These are phyloP conservation scores for Acephala macrosclerotiorum DNA, from an alignment of 2,329 filamentous ascomycete species.

Conservation along the genomic window DNA sequence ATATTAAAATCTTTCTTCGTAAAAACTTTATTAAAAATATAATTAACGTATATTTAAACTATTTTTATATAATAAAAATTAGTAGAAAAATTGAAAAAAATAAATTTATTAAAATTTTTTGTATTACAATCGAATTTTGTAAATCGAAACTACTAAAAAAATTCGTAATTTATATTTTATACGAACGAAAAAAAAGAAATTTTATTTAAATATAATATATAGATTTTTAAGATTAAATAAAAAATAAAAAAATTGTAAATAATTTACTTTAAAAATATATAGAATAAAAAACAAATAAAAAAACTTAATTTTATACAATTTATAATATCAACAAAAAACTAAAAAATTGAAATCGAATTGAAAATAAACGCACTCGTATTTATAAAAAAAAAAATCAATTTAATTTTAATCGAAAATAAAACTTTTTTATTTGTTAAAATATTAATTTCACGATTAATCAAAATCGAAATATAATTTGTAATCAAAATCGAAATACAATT, in stretches of 20 bases:
- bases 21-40: constrained; percentile 30
- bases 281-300: constrained; percentile 18
- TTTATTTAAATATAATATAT: constrained; percentile 28
- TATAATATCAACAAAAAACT: constrained; percentile 24
- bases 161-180: constrained; percentile 27
- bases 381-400: constrained; percentile 25
- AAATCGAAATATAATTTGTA: constrained; percentile 26
- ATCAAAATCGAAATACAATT: constrained; percentile 11
- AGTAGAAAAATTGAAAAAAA: constrained; percentile 27
- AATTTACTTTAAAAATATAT: constrained; percentile 28
- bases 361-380: constrained; percentile 27
- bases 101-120: constrained; percentile 29
- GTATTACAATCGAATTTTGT: constrained; percentile 26
- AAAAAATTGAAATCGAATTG: constrained; percentile 31
- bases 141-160: constrained; percentile 25
- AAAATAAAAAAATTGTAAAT: constrained; percentile 20
- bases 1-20: constrained; percentile 26
- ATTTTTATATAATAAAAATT: constrained; percentile 24
- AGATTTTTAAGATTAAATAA: constrained; percentile 30
- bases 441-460: constrained; percentile 29
- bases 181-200: constrained; percentile 30
- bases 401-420: constrained; percentile 25
- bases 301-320: constrained; percentile 26
- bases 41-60: constrained; percentile 26
- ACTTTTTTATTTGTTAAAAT: constrained; percentile 29